A percentile compares a stretch with the other conserved stretches of the same genome.
phyloP scores from a whole-genome alignment of 768 basidiomycete genomes.

The Cystofilobasidium bisporidii region DNA sequence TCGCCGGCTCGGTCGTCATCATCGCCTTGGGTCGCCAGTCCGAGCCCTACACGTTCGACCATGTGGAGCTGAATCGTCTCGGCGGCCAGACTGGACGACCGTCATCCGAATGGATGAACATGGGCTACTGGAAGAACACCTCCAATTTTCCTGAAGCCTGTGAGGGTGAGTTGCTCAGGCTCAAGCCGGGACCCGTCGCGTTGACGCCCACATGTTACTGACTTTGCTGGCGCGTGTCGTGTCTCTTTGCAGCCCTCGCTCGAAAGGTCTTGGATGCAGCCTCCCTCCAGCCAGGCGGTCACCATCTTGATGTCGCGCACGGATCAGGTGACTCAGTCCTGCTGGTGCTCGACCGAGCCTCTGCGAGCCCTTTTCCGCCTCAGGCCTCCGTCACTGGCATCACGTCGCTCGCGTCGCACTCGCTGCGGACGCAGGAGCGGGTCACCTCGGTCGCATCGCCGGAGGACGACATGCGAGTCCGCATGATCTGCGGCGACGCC shows the following conservation, averaged over 20 bases:
- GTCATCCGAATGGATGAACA: slow-evolving; percentile 61
- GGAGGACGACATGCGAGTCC: background rate
- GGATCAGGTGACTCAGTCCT: slow-evolving; percentile 58
- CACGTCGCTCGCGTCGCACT: slow-evolving; percentile 49
- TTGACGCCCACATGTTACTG: no score
- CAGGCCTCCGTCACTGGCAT: slow-evolving; percentile 51
- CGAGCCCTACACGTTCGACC: slow-evolving; percentile 56
- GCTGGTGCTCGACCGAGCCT: slow-evolving; percentile 35
- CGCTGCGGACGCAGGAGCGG: slow-evolving; percentile 46
- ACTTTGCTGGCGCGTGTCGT: no score
- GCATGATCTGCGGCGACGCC: slow-evolving; percentile 22
- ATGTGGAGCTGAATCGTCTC: slow-evolving; percentile 48
- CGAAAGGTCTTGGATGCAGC: slow-evolving; percentile 47
- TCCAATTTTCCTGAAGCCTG: slow-evolving; percentile 52
- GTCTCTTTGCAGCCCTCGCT: slow-evolving; percentile 46
- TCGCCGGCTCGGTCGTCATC: background rate
- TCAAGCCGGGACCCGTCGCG: no score
- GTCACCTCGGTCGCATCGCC: background rate
- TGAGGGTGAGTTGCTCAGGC: slow-evolving; percentile 43
- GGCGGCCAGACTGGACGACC: slow-evolving; percentile 33
- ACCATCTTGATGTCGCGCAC: slow-evolving; percentile 58
- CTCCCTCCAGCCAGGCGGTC: slow-evolving; percentile 42
- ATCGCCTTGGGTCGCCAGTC: background rate
- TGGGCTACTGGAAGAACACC: slow-evolving; percentile 45
- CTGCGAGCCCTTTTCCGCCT: slow-evolving; percentile 40